Base-by-base conservation (phyloP, 2,329 filamentous ascomycete genomes). In the Neonectria hederae region DNA sequence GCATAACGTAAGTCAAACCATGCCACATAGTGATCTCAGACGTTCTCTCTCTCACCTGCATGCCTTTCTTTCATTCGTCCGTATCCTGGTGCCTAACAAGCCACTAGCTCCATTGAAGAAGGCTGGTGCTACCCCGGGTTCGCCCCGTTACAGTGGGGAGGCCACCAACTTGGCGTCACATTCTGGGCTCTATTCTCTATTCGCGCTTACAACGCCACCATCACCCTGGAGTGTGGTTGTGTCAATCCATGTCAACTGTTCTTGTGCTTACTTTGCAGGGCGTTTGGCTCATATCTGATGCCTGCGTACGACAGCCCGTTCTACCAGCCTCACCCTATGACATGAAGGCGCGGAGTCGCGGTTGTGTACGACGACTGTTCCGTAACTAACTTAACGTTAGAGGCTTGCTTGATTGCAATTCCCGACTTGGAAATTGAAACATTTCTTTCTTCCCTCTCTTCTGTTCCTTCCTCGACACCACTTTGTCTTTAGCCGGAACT, bases 71-170 rank as follows among this genome's bases (percentile, higher is more conserved):
- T 11, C n/a, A 46, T 56, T 43, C 46, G 56, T 19, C 28, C 38
- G 19, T n/a, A 53, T 52, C 21, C 38, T 38, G 56, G 26, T 53
- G 48, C 56, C 56, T 21, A 40, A 26, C n/a, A 21, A 19, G 9
- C 32, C 21, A 8, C 45, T 49, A 40, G 54, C 9, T 40, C 14
- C 14, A 1, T n/a, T 38, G 17, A 7, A n/a, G 14, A 38, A 38
- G 14, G 35, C 8, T 30, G 14, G 28, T 59, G 48, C 10, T 19
- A 53, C 48, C 56, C 45, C 48, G 19, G 46, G 21, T 30, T 53
- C 49, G 56, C 56, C 56, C 56, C 22, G 56, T 28, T 59, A 38
- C 48, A 19, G 24, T 53, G 38, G 14, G 24, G 24, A n/a, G 1
- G 6, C 7, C 3, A 24, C 22, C 7, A 24, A 9, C 22, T 8